Conservation (phyloP, 2,329 filamentous ascomycete genomes). For the Graphiopsis chlorocephala region DNA sequence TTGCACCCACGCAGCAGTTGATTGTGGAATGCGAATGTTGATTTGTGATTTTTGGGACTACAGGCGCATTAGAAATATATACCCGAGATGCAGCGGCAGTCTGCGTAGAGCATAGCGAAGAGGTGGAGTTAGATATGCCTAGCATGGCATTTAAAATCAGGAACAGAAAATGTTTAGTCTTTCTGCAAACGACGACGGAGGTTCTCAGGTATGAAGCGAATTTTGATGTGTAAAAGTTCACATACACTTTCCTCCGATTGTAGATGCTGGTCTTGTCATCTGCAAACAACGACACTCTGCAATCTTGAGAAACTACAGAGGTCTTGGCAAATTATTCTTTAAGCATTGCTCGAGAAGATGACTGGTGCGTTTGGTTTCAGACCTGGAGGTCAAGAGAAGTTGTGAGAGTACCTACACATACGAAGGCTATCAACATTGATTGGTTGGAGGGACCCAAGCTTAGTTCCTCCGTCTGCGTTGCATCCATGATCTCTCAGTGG, state of each 20-base stretch:
- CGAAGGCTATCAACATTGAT: too few species aligned
- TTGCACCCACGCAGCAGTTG: constrained; percentile 5
- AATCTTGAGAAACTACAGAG: too few species aligned
- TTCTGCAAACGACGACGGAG: neutral
- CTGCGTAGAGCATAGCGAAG: neutral
- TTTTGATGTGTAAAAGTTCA: neutral
- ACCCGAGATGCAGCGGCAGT: neutral
- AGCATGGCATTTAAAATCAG: neutral
- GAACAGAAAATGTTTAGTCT: neutral
- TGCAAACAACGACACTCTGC: neutral
- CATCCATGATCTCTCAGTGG: neutral
- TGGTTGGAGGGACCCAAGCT: too few species aligned
- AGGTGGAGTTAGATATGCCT: neutral
- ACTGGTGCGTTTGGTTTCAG: neutral
- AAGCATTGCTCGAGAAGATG: neutral
- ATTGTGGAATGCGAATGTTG: constrained; percentile 3
- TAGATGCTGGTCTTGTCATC: neutral
- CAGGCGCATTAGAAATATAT: neutral
- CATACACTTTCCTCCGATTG: too few species aligned
- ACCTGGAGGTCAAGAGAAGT: neutral
- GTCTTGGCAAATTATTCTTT: too few species aligned
- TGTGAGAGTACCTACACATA: neutral
- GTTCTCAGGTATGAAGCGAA: neutral
- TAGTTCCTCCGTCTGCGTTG: neutral
- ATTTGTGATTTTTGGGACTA: neutral